Conservation (phyloP, 805 yeast species). For the Yamadazyma phyllophila region DNA sequence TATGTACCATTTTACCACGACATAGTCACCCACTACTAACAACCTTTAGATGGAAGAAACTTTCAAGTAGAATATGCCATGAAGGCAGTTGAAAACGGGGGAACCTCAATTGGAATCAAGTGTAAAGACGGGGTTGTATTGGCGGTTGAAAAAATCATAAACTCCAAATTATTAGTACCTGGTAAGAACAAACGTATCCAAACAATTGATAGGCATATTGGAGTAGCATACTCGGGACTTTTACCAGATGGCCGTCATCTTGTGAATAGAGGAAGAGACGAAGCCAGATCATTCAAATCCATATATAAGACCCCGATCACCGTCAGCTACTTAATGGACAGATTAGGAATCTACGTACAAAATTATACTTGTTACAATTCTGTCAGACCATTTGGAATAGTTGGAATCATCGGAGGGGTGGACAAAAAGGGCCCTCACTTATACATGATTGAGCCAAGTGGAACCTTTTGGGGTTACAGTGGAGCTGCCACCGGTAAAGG, state of each 20-base stretch:
- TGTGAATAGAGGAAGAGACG: slow-evolving; percentile 89
- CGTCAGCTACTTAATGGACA: slow-evolving; percentile 77
- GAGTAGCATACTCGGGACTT: slow-evolving; percentile 92
- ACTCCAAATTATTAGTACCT: slow-evolving; percentile 85
- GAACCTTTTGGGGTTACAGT: slow-evolving; percentile 93
- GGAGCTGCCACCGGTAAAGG: slow-evolving; percentile 99
- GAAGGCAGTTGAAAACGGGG: slow-evolving; percentile 97
- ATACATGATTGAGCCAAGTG: slow-evolving; percentile 97
- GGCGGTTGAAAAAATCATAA: slow-evolving; percentile 91
- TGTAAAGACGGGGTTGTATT: slow-evolving; percentile 93
- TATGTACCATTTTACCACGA: slow-evolving; percentile 19
- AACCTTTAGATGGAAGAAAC: slow-evolving; percentile 71
- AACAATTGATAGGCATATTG: slow-evolving; percentile 89
- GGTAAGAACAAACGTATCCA: slow-evolving; percentile 88
- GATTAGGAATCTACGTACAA: slow-evolving; percentile 88
- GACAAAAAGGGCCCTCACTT: slow-evolving; percentile 89
- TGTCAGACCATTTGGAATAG: slow-evolving; percentile 96
- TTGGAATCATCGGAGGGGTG: slow-evolving; percentile 89
- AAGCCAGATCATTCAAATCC: slow-evolving; percentile 75
- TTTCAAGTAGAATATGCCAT: slow-evolving; percentile 98
- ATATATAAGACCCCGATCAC: slow-evolving; percentile 75
- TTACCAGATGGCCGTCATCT: slow-evolving; percentile 96
- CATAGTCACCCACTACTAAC: slow-evolving; percentile 32
- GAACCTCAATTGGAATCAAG: slow-evolving; percentile 90
- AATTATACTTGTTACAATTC: slow-evolving; percentile 95